These are phyloP conservation scores for Ophiostoma populinum DNA, from an alignment of 2,329 filamentous ascomycete genomes.

Conservation along the genomic window DNA sequence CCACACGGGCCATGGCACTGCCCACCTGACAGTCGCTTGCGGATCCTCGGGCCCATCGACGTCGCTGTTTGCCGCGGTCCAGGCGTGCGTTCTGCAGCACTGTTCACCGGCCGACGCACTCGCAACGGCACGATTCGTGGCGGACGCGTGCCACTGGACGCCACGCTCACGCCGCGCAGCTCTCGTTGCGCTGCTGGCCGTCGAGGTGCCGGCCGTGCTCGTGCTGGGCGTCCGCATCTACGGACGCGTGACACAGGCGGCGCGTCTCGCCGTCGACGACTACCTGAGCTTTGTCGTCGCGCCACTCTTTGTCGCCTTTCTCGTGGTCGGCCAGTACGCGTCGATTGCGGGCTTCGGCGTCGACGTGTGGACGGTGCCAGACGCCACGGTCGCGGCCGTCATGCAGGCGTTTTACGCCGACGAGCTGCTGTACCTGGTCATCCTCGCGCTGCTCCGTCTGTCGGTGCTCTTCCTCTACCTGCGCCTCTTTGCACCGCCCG, in stretches of 20 bases:
- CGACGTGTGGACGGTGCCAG: constrained; percentile 21
- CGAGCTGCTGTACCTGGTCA: constrained; percentile 18
- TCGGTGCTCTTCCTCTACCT: constrained; percentile 19
- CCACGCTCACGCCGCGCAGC: constrained; percentile 16
- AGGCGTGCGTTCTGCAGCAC: not conserved
- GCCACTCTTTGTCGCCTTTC: constrained; percentile 17
- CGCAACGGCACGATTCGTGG: not conserved
- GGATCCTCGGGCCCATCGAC: too few relatives aligned
- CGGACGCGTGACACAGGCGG: constrained; percentile 18
- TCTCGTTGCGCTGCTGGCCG: constrained; percentile 19
- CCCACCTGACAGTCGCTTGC: too few relatives aligned
- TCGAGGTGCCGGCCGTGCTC: constrained; percentile 20
- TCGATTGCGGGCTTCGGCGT: constrained; percentile 18
- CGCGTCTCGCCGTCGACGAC: constrained; percentile 21
- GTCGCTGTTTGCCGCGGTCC: not conserved
- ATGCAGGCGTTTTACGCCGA: constrained; percentile 20
- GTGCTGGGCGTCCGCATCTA: constrained; percentile 21
- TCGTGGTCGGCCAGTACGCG: constrained; percentile 17
- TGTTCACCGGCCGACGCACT: constrained; percentile 4
- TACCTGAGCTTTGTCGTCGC: constrained; percentile 21
- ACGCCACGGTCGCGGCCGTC: constrained; percentile 14
- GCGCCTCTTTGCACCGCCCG: constrained; percentile 16
- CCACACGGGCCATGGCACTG: too few relatives aligned
- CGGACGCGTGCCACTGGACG: constrained; percentile 15
- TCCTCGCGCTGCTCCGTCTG: constrained; percentile 17